These are phyloP conservation scores for Gonium pectorale DNA, from an alignment of 139 green algal genomes.

Conservation along the genomic window DNA sequence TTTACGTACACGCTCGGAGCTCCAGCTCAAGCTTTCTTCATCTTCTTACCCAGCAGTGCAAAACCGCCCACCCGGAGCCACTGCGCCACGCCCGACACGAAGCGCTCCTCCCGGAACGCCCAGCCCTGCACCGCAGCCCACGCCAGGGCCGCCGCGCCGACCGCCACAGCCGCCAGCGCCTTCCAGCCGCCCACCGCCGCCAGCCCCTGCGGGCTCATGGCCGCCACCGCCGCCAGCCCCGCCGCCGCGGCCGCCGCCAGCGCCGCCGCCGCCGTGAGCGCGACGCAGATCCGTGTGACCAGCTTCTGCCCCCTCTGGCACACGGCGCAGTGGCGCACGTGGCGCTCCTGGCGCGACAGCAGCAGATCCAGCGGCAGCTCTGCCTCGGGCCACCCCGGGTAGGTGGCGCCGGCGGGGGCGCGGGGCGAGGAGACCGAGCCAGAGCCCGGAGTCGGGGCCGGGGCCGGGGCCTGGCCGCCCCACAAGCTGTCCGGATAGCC, in stretches of 20 bases:
- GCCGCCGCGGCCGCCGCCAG: background rate
- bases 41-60: background rate
- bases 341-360: slow-evolving; percentile 25
- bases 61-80: slow-evolving; percentile 17
- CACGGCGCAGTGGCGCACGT: slow-evolving; percentile 39
- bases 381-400: background rate
- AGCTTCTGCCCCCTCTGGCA: slow-evolving; percentile 44
- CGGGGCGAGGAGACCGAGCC: no score
- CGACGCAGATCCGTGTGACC: slow-evolving; percentile 15
- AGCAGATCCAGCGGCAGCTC: background rate
- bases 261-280: slow-evolving; percentile 1
- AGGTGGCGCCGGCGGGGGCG: no score
- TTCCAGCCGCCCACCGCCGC: slow-evolving; percentile 16
- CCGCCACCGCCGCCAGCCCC: background rate
- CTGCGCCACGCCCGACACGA: background rate
- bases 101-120: slow-evolving; percentile 10
- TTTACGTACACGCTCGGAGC: no score
- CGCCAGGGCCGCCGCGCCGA: background rate
- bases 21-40: no score
- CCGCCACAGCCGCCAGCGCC: background rate
- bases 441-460: background rate
- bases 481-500: slow-evolving; percentile 50
- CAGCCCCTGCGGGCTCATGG: background rate
- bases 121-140: slow-evolving; percentile 16
- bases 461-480: slow-evolving; percentile 8